These are phyloP conservation scores for Neocucurbitaria cava DNA, from an alignment of 2,329 filamentous ascomycete species.

Conservation along the genomic window DNA sequence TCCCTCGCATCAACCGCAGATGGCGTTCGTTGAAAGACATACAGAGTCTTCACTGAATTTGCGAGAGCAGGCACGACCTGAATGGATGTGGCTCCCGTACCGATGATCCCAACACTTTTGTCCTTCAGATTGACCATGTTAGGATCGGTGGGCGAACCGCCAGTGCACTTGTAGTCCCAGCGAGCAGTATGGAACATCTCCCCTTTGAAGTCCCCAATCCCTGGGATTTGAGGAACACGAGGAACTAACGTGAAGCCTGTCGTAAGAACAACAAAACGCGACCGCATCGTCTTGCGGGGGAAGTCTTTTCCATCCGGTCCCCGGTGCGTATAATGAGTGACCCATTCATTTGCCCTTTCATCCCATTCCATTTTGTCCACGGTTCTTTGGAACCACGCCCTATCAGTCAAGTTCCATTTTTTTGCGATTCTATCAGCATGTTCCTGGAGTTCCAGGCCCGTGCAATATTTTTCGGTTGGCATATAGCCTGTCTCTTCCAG, in stretches of 20 bases:
- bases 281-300: too few relatives aligned
- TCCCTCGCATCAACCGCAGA: slow-evolving; percentile 49
- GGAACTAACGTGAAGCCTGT: neutral
- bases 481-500: slow-evolving; percentile 49
- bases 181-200: slow-evolving; percentile 41
- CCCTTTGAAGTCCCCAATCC: slow-evolving; percentile 31
- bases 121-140: slow-evolving; percentile 43
- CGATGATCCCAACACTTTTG: slow-evolving; percentile 44
- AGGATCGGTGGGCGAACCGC: slow-evolving; percentile 24
- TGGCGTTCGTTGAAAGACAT: slow-evolving; percentile 64
- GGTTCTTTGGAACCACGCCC: neutral
- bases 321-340: slow-evolving; percentile 30
- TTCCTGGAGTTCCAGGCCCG: slow-evolving; percentile 22
- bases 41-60: slow-evolving; percentile 58
- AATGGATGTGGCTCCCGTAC: slow-evolving; percentile 42
- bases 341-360: slow-evolving; percentile 43
- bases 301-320: neutral
- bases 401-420: slow-evolving; percentile 17
- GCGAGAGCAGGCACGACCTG: slow-evolving; percentile 50
- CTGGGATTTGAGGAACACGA: slow-evolving; percentile 40
- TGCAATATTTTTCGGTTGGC: slow-evolving; percentile 56
- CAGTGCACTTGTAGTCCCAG: slow-evolving; percentile 35
- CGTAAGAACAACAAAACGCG: neutral
- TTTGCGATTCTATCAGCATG: slow-evolving; percentile 4
- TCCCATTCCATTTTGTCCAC: slow-evolving; percentile 52